These are phyloP conservation scores for Coemansia sp. DNA, from an alignment of 192 early-diverging fungal species.

Conservation along the genomic window DNA sequence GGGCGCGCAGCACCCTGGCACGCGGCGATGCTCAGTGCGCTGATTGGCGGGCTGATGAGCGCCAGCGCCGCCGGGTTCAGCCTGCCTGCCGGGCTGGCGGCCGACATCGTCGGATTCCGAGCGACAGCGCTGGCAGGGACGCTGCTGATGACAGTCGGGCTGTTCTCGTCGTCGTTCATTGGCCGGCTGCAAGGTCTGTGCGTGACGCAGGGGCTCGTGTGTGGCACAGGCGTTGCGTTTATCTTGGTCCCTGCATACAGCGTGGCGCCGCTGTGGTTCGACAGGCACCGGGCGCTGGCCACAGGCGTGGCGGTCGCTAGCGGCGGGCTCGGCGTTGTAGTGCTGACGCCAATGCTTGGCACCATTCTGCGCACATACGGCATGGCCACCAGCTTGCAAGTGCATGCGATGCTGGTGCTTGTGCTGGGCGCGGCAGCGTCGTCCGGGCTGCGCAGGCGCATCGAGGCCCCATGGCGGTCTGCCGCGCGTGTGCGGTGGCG, in stretches of 20 bases:
- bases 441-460: slow-evolving; percentile 27
- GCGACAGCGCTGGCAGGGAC: slow-evolving; percentile 32
- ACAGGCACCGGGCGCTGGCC: slow-evolving; percentile 50
- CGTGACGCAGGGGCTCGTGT: slow-evolving; percentile 62
- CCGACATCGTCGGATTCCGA: slow-evolving; percentile 20
- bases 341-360: slow-evolving; percentile 39
- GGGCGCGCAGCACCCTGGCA: background rate
- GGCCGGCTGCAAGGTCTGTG: slow-evolving; percentile 59
- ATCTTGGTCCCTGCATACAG: slow-evolving; percentile 54
- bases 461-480: background rate
- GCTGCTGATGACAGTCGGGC: slow-evolving; percentile 37
- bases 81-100: slow-evolving; percentile 23
- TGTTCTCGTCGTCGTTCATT: slow-evolving; percentile 59
- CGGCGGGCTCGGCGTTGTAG: slow-evolving; percentile 49
- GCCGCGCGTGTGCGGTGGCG: slow-evolving; percentile 6
- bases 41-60: slow-evolving; percentile 38
- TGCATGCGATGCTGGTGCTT: slow-evolving; percentile 34
- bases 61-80: slow-evolving; percentile 22
- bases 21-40: slow-evolving; percentile 14
- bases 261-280: slow-evolving; percentile 59
- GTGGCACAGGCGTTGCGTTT: slow-evolving; percentile 52
- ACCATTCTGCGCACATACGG: slow-evolving; percentile 48
- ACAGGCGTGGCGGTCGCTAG: slow-evolving; percentile 53
- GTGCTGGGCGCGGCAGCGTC: slow-evolving; percentile 11
- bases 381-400: slow-evolving; percentile 26